Evolutionary conservation across 2,329 filamentous ascomycete species (phyloP).

Genomic region (Clathrospora elynae): DNA sequence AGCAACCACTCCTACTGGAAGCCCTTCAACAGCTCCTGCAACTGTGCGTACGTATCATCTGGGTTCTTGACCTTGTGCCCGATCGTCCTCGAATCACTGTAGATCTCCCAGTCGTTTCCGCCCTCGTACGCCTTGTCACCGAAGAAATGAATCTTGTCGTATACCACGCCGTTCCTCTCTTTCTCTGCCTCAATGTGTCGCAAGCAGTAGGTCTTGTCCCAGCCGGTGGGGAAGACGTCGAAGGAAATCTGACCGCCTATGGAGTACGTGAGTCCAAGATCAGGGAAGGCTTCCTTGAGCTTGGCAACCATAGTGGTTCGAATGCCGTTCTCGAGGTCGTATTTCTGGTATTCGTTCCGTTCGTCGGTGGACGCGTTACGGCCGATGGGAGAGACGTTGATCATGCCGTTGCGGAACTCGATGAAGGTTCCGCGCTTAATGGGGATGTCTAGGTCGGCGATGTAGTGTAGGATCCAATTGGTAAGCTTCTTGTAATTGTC

Average conservation of each 20-base stretch:
- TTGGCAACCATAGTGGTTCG: conserved; percentile 75
- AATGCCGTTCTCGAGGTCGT: conserved; percentile 77
- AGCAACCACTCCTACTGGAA: conserved; percentile 21
- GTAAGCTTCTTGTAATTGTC: conserved; percentile 78
- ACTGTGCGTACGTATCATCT: conserved; percentile 76
- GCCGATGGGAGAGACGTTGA: conserved; percentile 82
- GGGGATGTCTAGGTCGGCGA: conserved; percentile 82
- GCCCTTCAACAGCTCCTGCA: conserved; percentile 75
- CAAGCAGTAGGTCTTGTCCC: conserved; percentile 99
- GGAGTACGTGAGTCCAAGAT: conserved; percentile 87
- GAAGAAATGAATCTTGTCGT: conserved; percentile 94
- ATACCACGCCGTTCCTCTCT: conserved; percentile 68
- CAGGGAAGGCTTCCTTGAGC: conserved; percentile 79
- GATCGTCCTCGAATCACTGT: conserved; percentile 75
- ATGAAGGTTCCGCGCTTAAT: conserved; percentile 83
- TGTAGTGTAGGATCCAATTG: conserved; percentile 75
- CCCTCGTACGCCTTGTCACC: conserved; percentile 92
- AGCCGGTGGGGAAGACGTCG: conserved; percentile 93
- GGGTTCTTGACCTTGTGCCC: conserved; percentile 84
- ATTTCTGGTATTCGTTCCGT: conserved; percentile 79
- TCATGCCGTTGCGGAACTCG: conserved; percentile 90
- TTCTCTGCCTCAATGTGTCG: conserved; percentile 83
- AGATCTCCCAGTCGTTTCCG: conserved; percentile 97
- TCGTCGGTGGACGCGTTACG: conserved; percentile 83
- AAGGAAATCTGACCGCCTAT: conserved; percentile 98